Evolutionary conservation across 2,329 filamentous ascomycete genomes (phyloP).

Genomic region (Colletotrichum cuscutae): DNA sequence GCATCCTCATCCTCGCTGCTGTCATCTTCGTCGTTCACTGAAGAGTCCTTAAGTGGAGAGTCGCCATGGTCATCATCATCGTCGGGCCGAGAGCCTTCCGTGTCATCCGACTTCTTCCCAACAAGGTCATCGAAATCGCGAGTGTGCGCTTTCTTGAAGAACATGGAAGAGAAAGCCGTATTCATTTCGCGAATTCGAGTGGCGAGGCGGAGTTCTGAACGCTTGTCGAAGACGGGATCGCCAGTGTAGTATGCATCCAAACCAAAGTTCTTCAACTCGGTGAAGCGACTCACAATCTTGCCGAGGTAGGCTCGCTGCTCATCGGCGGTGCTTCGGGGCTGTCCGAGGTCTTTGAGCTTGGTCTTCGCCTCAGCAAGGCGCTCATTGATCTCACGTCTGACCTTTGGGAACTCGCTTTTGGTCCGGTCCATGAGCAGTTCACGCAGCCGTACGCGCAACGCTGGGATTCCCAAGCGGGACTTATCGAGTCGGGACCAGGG

Average conservation of each 20-base stretch:
- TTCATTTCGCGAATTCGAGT: conserved; percentile 51
- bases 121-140: conserved; percentile 24
- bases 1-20: neutral
- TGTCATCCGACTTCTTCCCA: conserved; percentile 12
- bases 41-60: too few species aligned
- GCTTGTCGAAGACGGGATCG: conserved; percentile 42
- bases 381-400: conserved; percentile 38
- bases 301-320: conserved; percentile 50
- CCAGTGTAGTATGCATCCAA: conserved; percentile 49
- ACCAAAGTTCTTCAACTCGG: conserved; percentile 40
- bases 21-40: neutral
- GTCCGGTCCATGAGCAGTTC: conserved; percentile 43
- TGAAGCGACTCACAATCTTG: conserved; percentile 45
- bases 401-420: conserved; percentile 40
- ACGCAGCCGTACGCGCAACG: conserved; percentile 38
- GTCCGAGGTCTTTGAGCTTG: conserved; percentile 43
- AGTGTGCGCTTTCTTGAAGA: conserved; percentile 41
- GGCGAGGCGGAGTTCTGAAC: conserved; percentile 46
- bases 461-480: conserved; percentile 38
- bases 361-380: conserved; percentile 15
- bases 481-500: conserved; percentile 37
- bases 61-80: conserved; percentile 35
- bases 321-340: conserved; percentile 39
- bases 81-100: conserved; percentile 22
- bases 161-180: conserved; percentile 44